Conservation (phyloP, 2,329 filamentous ascomycete genomes). For the Colletotrichum theobromicola region DNA sequence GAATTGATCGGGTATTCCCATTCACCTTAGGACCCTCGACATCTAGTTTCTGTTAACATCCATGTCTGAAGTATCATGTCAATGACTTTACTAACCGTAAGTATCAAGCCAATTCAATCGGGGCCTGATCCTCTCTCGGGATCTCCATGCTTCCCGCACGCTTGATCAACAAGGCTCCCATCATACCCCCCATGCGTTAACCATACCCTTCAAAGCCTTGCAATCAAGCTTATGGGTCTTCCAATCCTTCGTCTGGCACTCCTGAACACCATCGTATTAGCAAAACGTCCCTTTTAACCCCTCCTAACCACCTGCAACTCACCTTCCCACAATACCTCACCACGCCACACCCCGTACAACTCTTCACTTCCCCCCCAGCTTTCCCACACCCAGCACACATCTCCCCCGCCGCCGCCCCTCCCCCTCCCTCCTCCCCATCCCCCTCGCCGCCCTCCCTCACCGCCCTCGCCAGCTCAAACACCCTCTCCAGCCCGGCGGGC, state of each 20-base stretch:
- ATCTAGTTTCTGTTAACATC: neutral
- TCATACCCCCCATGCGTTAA: conserved; percentile 36
- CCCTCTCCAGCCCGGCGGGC: conserved; percentile 26
- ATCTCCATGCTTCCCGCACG: neutral
- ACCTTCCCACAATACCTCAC: conserved; percentile 54
- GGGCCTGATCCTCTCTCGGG: neutral
- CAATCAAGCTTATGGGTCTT: conserved; percentile 49
- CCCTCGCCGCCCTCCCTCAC: conserved; percentile 22
- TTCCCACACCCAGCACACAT: conserved; percentile 33
- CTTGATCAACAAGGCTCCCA: neutral
- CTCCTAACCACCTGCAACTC: conserved; percentile 19
- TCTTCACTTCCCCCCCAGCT: conserved; percentile 34
- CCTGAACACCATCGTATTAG: conserved; percentile 29
- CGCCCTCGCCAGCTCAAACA: conserved; percentile 29
- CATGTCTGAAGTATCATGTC: too few relatives aligned
- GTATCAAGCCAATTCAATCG: neutral
- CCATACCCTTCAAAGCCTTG: conserved; percentile 45
- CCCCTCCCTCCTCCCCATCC: neutral
- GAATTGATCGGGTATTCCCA: neutral
- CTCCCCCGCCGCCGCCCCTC: neutral
- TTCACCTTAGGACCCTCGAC: neutral
- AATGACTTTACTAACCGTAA: too few relatives aligned
- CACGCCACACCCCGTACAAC: conserved; percentile 48
- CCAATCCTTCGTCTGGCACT: conserved; percentile 49
- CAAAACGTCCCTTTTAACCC: neutral